Conservation (phyloP, 257 asterid genomes). For the Paraleonurus japonicus region DNA sequence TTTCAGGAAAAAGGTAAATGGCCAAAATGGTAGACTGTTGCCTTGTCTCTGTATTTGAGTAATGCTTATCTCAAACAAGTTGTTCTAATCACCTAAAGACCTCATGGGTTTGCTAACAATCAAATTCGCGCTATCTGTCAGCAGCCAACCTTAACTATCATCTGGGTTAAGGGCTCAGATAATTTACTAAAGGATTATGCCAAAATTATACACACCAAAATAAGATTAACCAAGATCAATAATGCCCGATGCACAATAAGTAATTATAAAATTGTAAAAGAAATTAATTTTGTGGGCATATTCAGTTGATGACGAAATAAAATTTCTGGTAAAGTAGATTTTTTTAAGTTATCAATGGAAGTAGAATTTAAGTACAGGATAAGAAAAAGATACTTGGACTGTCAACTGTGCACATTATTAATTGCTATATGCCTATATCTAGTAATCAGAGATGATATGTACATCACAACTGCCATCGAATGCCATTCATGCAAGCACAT, state of each 20-base stretch:
- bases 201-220: background rate
- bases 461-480: conserved; percentile 9
- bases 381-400: background rate
- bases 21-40: background rate
- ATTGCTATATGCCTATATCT: background rate
- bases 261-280: background rate
- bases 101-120: background rate
- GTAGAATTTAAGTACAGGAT: background rate
- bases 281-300: background rate
- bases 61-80: conserved; percentile 13
- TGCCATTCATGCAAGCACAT: conserved; percentile 12
- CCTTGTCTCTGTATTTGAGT: background rate
- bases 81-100: background rate
- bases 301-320: background rate
- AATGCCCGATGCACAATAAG: background rate
- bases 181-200: conserved; percentile 1
- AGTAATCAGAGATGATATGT: background rate
- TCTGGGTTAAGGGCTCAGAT: background rate
- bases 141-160: background rate
- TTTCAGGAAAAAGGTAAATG: background rate
- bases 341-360: background rate
- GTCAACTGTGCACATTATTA: background rate
- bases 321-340: background rate
- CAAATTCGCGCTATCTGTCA: too few relatives aligned
- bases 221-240: conserved; percentile 11